These are phyloP conservation scores for Scutellaria baicalensis DNA, from an alignment of 257 asterid genomes.

Conservation along the genomic window DNA sequence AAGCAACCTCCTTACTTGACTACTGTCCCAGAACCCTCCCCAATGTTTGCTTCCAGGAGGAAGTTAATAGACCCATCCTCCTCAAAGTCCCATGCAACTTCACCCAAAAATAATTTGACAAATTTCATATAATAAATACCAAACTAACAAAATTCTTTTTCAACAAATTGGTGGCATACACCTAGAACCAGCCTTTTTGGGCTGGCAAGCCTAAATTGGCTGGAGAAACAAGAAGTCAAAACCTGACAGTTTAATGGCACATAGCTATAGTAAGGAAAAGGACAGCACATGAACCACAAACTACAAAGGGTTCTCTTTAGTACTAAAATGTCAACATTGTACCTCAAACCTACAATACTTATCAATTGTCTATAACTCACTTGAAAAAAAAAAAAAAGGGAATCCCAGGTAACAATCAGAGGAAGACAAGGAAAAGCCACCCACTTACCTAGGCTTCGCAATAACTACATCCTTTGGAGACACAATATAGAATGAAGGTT, in stretches of 20 bases:
- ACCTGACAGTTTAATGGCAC: background rate
- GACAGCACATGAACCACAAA: background rate
- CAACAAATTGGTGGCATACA: background rate
- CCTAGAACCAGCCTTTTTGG: background rate
- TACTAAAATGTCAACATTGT: background rate
- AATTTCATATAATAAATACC: background rate
- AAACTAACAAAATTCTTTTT: background rate
- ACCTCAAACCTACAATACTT: background rate
- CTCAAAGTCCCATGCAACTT: conserved; percentile 5
- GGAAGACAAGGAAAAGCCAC: conserved; percentile 7
- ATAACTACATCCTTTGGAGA: conserved; percentile 98
- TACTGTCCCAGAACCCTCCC: background rate
- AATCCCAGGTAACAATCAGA: conserved; percentile 4
- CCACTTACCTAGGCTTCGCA: conserved; percentile 93
- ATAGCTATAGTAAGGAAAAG: background rate
- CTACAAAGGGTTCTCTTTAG: background rate
- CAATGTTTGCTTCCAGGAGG: conserved; percentile 3
- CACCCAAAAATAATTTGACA: conserved; percentile 3
- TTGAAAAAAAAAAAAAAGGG: conserved; percentile 6
- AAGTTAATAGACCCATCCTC: conserved; percentile 6
- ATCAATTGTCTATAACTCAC: background rate
- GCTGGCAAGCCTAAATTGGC: background rate
- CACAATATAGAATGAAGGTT: conserved; percentile 85
- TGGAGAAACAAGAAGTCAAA: conserved; percentile 2
- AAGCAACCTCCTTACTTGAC: background rate